Percentiles rank a stretch among this genome's conserved stretches.
These are phyloP conservation scores for Barnettozyma vustinii DNA, from an alignment of 805 yeast genomes.

Conservation along the genomic window DNA sequence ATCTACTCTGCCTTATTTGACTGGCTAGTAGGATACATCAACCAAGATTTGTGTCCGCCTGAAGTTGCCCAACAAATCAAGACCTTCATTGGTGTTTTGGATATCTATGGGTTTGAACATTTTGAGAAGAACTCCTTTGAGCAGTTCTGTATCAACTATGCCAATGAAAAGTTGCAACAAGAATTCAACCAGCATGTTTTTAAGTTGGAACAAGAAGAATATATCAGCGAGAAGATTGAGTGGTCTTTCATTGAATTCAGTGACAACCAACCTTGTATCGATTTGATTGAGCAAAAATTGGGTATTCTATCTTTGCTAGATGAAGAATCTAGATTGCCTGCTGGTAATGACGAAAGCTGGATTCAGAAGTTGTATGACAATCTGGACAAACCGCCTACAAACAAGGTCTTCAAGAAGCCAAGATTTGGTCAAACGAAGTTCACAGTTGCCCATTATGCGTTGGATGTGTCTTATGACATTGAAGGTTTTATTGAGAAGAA, in stretches of 20 bases:
- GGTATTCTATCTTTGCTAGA: conserved; percentile 87
- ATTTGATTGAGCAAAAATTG: conserved; percentile 79
- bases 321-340: conserved; percentile 92
- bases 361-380: conserved; percentile 83
- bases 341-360: conserved; percentile 92
- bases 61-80: conserved; percentile 53
- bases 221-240: conserved; percentile 84
- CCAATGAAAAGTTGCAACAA: conserved; percentile 94
- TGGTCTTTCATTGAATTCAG: conserved; percentile 96
- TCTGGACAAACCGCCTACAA: conserved; percentile 71
- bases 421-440: conserved; percentile 90
- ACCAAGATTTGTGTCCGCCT: conserved; percentile 74
- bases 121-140: conserved; percentile 92
- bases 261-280: conserved; percentile 95
- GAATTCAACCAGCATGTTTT: conserved; percentile 97
- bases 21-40: conserved; percentile 87
- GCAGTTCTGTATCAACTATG: conserved; percentile 95
- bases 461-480: conserved; percentile 85
- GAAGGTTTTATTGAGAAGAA: conserved; percentile 97
- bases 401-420: conserved; percentile 82
- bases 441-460: conserved; percentile 88
- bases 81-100: conserved; percentile 91
- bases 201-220: conserved; percentile 95
- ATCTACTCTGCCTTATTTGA: conserved; percentile 90
- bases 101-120: conserved; percentile 97